Evolutionary conservation across 768 basidiomycete genomes (phyloP), one percentile per base, ranked within the genome.

Genomic region (Termitomyces sp.): DNA sequence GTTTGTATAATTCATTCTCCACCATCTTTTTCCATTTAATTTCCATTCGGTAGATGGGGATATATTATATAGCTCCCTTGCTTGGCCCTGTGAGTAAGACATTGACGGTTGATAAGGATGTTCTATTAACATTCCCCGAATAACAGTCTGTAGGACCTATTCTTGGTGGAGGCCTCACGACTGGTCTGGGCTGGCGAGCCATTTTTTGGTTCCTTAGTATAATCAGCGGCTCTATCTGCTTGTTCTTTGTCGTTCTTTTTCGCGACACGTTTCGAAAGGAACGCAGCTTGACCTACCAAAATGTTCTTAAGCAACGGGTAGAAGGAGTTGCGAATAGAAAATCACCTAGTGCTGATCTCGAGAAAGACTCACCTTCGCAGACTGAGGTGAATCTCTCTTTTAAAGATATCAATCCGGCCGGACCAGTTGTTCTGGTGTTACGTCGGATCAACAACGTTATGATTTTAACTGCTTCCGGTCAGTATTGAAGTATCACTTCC

Each of bases 251-350:
- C 34, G 67, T 86, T 19, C 71, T 87, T 64, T 90, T 93, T 73
- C 81, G 80, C 54, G 92, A 95, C 63, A 91, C 91, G 0, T 95
- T 90, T 71, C 80, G 93, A 14, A 73, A 78, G 53, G 90, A 93
- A 63, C 85, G 94, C 42, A 94, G 91, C 51, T 70, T 88, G n/a
- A 81, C 83, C 3, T 96, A 94, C 67, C 88, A 90, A 65, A 75
- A 76, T 40, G 83, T 85, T 0, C 71, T 90, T 42, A 78, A 74
- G 58, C 70, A 75, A 45, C 75, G 77, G 17, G 54, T 72, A 5
- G 68, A 67, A 47, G 65, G 66, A 57, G 60, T 40, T 37, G 38
- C 24, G 35, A 47, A 43, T 32, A 14, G 3, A 24, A 51, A 24
- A 17, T 15, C 24, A 9, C 34, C 51, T 45, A 17, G 32, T 10